Conservation (phyloP, 352 stramenopile genomes). For the Phytophthora kernoviae region DNA sequence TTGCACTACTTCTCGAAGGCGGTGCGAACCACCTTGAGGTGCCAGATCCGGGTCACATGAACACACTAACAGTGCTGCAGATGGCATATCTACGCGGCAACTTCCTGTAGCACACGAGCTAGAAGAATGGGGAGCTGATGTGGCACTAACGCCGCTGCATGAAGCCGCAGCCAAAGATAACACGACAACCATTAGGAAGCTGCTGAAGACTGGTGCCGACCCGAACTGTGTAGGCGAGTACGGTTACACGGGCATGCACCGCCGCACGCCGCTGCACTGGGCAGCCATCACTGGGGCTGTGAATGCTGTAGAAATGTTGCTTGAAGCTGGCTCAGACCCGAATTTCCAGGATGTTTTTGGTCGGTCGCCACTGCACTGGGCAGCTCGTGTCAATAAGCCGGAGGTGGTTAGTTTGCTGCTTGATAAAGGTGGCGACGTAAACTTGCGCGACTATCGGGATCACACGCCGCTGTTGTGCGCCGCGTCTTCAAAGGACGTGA, state of each 20-base stretch:
- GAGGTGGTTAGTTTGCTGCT: slow-evolving; percentile 57
- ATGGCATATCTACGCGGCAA: slow-evolving; percentile 71
- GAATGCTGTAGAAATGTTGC: slow-evolving; percentile 47
- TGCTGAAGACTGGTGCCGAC: slow-evolving; percentile 56
- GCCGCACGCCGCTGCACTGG: slow-evolving; percentile 76
- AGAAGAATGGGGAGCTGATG: slow-evolving; percentile 74
- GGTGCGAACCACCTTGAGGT: slow-evolving; percentile 77
- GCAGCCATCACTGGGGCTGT: slow-evolving; percentile 59
- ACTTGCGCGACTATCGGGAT: slow-evolving; percentile 56
- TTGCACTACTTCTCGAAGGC: slow-evolving; percentile 56
- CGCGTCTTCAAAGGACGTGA: slow-evolving; percentile 57
- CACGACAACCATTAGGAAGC: slow-evolving; percentile 35
- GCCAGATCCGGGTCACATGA: slow-evolving; percentile 67
- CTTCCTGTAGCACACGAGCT: slow-evolving; percentile 65
- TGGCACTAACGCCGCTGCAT: slow-evolving; percentile 74
- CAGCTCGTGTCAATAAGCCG: slow-evolving; percentile 60
- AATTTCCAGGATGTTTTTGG: slow-evolving; percentile 74
- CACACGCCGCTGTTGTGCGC: slow-evolving; percentile 76
- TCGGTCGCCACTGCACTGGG: slow-evolving; percentile 73
- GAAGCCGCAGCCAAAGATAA: slow-evolving; percentile 59
- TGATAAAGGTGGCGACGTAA: slow-evolving; percentile 50
- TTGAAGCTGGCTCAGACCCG: slow-evolving; percentile 60
- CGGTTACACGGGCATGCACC: slow-evolving; percentile 68
- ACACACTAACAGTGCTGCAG: slow-evolving; percentile 71
- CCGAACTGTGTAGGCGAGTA: slow-evolving; percentile 74